Base-by-base conservation (phyloP, 192 early-diverging fungal species). In the Phycomyces nitens region DNA sequence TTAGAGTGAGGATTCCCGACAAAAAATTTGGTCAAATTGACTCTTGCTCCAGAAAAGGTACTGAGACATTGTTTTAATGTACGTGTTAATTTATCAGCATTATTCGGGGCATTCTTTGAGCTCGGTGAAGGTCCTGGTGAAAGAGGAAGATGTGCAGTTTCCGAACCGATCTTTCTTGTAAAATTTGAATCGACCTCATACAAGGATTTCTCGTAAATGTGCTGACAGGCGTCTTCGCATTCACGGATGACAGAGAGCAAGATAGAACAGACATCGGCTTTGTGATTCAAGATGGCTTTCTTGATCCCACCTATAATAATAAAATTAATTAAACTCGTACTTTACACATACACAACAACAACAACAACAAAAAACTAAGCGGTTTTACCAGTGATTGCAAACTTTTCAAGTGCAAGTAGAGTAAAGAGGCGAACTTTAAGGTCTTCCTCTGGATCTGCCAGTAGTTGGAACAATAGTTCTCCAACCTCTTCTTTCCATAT, bases 361-460 rank as follows among this genome's bases (percentile, higher is more conserved):
- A n/a, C n/a, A n/a, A 40, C n/a, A 64, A 18, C 1, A n/a, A 5
- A 23, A 21, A 26, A n/a, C 39, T 4, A 42, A 34, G 26, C 0
- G 21, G 76, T 23, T 70, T 66, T 62, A 74, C 82, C 82, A 22
- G 82, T 84, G 6, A 84, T 58, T 51, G 75, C 73, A 52, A 84
- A 84, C 59, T 84, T 84, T 56, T 84, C 82, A 20, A 84, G 64
- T 0, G 82, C 82, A 22, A 84, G 66, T 24, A 84, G 69, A 11
- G 80, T 70, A 68, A 80, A 84, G 5, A 84, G 54, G 5, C 81
- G 75, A 26, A 81, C 81, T n/a, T 49, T 42, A 15, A 73, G 60
- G 51, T 82, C 74, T 5, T 71, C 67, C 9, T 77, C 64, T 8
- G 26, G 24, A 50, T 74, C 47, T 11, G 65, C 65, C 9, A 84